Percentiles rank a stretch among this genome's conserved stretches.
These are phyloP conservation scores for Boletus vinaceobasis DNA, from an alignment of 768 basidiomycete species.

Conservation along the genomic window DNA sequence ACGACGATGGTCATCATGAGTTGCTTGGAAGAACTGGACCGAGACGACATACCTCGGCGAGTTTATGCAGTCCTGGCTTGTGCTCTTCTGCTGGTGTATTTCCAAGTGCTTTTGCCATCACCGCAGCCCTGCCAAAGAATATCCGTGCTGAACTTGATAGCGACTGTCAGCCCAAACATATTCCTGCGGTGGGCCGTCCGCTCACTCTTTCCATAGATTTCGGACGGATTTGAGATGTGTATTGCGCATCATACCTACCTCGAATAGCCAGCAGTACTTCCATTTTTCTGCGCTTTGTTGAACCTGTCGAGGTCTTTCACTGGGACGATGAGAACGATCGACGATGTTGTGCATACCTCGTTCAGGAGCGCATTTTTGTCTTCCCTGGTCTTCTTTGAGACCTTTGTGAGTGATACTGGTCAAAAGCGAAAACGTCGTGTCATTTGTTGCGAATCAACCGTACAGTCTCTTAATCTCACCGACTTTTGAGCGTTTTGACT, in stretches of 20 bases:
- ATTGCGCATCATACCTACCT: conserved; percentile 95
- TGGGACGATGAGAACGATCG: conserved; percentile 5
- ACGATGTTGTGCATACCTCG: conserved; percentile 49
- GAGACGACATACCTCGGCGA: conserved; percentile 65
- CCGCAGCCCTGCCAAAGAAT: conserved; percentile 81
- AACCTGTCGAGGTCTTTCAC: conserved; percentile 50
- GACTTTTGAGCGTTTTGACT: conserved; percentile 85
- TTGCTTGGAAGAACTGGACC: neutral
- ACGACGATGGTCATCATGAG: conserved; percentile 1
- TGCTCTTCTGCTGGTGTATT: conserved; percentile 85
- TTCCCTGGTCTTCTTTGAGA: conserved; percentile 88
- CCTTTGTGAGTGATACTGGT: conserved; percentile 90
- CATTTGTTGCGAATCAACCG: neutral
- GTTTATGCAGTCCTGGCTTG: conserved; percentile 67
- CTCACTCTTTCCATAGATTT: conserved; percentile 89
- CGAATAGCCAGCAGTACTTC: conserved; percentile 94
- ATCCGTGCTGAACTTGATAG: conserved; percentile 65
- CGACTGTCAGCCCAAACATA: conserved; percentile 3
- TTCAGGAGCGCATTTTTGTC: conserved; percentile 82
- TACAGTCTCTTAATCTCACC: conserved; percentile 47
- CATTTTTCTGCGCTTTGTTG: conserved; percentile 85
- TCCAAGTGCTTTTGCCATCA: conserved; percentile 96
- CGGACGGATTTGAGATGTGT: conserved; percentile 91
- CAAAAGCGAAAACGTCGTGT: conserved; percentile 14
- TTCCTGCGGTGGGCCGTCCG: conserved; percentile 4